phyloP scores from a whole-genome alignment of 495 filamentous ascomycete species.

The Lindgomyces ingoldianus region DNA sequence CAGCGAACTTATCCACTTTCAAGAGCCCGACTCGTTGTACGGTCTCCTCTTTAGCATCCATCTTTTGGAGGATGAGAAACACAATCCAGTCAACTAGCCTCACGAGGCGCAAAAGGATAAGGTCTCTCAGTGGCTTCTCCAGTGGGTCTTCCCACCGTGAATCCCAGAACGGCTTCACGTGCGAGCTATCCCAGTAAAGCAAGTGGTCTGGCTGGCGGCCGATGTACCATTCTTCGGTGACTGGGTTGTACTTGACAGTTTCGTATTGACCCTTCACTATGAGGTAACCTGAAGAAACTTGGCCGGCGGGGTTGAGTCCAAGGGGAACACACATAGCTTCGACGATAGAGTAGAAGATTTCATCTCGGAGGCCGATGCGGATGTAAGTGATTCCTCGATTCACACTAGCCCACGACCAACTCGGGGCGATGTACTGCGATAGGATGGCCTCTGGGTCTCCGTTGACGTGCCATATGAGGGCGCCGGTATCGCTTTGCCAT shows the following conservation, averaged over 20 bases:
- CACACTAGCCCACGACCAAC: slow-evolving; percentile 13
- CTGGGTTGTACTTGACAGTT: background rate
- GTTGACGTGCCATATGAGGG: background rate
- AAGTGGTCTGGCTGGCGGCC: no score
- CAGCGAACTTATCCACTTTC: no score
- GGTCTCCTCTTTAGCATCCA: no score
- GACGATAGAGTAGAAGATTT: background rate
- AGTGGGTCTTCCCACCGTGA: no score
- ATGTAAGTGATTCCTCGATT: background rate
- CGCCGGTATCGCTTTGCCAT: slow-evolving; percentile 1
- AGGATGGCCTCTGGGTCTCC: background rate
- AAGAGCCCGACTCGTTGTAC: no score
- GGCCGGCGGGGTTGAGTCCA: background rate
- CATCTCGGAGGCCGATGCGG: background rate
- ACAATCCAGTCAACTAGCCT: no score
- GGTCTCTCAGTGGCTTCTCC: no score
- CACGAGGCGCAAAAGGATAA: no score
- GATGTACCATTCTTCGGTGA: no score
- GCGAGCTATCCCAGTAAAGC: no score
- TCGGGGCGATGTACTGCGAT: slow-evolving; percentile 2
- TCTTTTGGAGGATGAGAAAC: no score
- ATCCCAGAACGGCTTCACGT: no score
- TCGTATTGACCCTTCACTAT: background rate
- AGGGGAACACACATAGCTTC: background rate
- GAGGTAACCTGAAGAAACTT: background rate